Base-by-base conservation (phyloP, 495 filamentous ascomycete genomes). In the Aspergillus biplanus region DNA sequence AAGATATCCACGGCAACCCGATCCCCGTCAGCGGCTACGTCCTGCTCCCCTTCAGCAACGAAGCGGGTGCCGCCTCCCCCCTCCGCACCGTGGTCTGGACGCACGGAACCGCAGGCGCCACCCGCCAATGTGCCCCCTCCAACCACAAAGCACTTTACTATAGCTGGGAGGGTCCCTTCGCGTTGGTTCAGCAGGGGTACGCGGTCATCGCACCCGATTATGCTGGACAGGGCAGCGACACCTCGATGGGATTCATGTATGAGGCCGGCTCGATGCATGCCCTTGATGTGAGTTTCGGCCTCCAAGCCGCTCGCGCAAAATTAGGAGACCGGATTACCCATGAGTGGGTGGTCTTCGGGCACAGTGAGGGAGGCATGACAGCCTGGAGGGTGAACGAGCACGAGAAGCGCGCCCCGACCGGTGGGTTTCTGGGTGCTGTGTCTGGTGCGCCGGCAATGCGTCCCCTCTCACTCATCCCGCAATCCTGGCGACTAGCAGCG, bases 351-450 rank as follows among this genome's bases (percentile, higher is more conserved):
- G 57, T 59, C 15, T 47, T 63, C 27, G 61, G 61, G 12, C 61
- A 58, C 47, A 58, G 55, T 47, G 61, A 63, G 9, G 61, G 61
- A 1, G 61, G 54, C 6, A 32, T 63, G 5, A 58, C 61, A 2
- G 33, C 61, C 1, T 63, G 61, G 61, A 31, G 54, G n/a, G 44
- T 37, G 4, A 49, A 34, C 5, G 21, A 63, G 13, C 61, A 47
- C 33, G 33, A 63, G 33, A 49, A 46, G 7, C 33, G 33, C 0
- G 8, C 12, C 4, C 37, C 42, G 15, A 35, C 21, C 18, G 62
- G 62, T 7, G 62, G 62, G 1, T 58, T 64, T 32, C 27, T 64
- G 7, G 62, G 62, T 37, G 56, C 62, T n/a, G 62, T 64, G 16
- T 52, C 62, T 8, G 50, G 57, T 7, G 53, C 61, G 6, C 61